Evolutionary conservation across 768 basidiomycete genomes (phyloP), one percentile per base, ranked within the genome.

Genomic region (Suillus decipiens): DNA sequence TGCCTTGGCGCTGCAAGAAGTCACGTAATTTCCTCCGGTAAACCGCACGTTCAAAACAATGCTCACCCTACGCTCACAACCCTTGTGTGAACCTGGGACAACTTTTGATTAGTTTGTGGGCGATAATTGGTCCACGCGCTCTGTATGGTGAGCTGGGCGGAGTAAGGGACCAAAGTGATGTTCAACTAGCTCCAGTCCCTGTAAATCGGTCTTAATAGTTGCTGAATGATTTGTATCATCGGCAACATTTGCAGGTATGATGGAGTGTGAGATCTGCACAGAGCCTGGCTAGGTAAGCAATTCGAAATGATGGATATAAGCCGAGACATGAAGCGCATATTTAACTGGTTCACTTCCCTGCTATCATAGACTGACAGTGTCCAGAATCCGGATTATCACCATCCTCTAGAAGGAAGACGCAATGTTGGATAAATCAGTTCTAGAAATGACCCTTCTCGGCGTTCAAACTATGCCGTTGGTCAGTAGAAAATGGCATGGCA

Each of bases 41-140:
- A 28, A 28, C 28, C 28, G 3, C 28, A 28, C 28, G 3, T 28
- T 28, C 28, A 28, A 28, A 28, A 3, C 28, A 28, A 28, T 28
- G 28, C 28, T 28, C 28, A 28, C 28, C 28, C 3, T 3, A 3
- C 28, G 28, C 28, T n/a, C 28, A 28, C 28, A 45, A 10, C 11
- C 41, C n/a, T 37, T 39, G 17, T 34, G 47, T 53, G 24, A 33
- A 39, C n/a, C 41, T 6, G 14, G 28, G 7, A 60, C 22, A 1
- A 61, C 45, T 12, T 19, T 24, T 42, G n/a, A 28, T 62, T 62
- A 47, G 43, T 58, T 31, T 50, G 15, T 2, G 24, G 57, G 53
- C 67, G 37, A 58, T 68, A 64, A 6, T 58, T 50, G 2, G 31
- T 22, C 67, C 62, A 66, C 5, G 50, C 51, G n/a, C 33, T 58